Percentiles rank a stretch among this genome's conserved stretches.
Conservation (phyloP, 192 early-diverging fungal species). For the Backusella tarrabulga region DNA sequence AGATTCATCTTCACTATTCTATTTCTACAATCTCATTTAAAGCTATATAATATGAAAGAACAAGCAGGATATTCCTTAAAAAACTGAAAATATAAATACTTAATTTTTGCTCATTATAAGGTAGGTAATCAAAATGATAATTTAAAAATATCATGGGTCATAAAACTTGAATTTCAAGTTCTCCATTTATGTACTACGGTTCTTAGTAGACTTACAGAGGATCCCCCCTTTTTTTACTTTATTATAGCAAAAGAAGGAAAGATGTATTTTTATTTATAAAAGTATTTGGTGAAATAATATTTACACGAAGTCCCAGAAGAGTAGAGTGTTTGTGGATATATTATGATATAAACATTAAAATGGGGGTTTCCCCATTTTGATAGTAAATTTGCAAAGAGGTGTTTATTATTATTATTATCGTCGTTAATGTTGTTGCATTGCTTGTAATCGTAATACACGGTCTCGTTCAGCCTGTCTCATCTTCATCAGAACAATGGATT, state of each 20-base stretch:
- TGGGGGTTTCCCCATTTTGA: neutral
- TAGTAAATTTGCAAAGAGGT: neutral
- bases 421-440: neutral
- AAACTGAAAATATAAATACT: too few species aligned
- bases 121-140: too few species aligned
- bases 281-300: neutral
- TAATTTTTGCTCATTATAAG: too few species aligned
- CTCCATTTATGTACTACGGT: neutral
- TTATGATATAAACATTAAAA: neutral
- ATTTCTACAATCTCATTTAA: too few species aligned
- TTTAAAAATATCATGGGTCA: too few species aligned
- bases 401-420: neutral
- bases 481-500: constrained; percentile 46
- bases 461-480: constrained; percentile 44
- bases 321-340: neutral
- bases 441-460: constrained; percentile 6
- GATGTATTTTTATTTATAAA: neutral
- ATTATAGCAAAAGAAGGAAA: neutral
- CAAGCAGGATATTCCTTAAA: too few species aligned
- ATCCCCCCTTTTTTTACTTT: neutral
- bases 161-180: neutral
- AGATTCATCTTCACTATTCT: too few species aligned
- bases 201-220: too few species aligned
- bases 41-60: too few species aligned
- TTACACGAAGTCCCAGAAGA: neutral